Percentiles rank a stretch among this genome's conserved stretches.
These are phyloP conservation scores for Ceratocystis ficicola DNA, from an alignment of 2,329 filamentous ascomycete species.

Conservation along the genomic window DNA sequence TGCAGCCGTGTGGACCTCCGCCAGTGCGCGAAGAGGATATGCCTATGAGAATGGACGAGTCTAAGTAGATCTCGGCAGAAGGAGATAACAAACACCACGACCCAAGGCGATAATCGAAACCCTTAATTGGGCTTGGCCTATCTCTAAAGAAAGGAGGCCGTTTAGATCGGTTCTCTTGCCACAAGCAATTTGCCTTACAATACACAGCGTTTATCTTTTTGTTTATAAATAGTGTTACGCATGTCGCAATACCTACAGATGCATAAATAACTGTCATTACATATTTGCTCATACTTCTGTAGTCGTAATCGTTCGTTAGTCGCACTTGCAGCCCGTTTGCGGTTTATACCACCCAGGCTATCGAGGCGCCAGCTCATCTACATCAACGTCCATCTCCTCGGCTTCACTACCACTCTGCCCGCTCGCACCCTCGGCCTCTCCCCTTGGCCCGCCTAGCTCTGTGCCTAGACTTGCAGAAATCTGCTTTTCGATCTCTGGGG, in stretches of 20 bases:
- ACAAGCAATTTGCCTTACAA: too few relatives aligned
- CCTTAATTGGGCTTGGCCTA: too few relatives aligned
- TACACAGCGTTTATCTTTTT: too few relatives aligned
- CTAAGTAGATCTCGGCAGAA: conserved; percentile 10
- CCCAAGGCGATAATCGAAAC: too few relatives aligned
- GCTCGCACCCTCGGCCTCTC: conserved; percentile 26
- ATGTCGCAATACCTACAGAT: too few relatives aligned
- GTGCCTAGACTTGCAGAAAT: conserved; percentile 51
- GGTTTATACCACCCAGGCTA: background rate
- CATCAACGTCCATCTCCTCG: conserved; percentile 15
- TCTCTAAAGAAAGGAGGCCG: too few relatives aligned
- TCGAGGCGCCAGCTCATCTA: conserved; percentile 23
- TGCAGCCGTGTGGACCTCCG: conserved; percentile 49
- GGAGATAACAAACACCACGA: background rate
- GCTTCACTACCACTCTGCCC: conserved; percentile 22
- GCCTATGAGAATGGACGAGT: conserved; percentile 20
- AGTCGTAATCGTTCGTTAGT: background rate
- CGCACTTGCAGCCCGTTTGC: background rate
- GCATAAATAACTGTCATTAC: too few relatives aligned
- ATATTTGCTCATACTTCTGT: background rate
- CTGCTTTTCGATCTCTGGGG: conserved; percentile 46
- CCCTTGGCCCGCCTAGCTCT: conserved; percentile 23
- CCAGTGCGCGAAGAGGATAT: conserved; percentile 41
- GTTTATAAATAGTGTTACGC: too few relatives aligned
- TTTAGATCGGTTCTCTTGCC: too few relatives aligned